Base-by-base conservation (phyloP, 345 rosid genomes). In the Heritiera littoralis region DNA sequence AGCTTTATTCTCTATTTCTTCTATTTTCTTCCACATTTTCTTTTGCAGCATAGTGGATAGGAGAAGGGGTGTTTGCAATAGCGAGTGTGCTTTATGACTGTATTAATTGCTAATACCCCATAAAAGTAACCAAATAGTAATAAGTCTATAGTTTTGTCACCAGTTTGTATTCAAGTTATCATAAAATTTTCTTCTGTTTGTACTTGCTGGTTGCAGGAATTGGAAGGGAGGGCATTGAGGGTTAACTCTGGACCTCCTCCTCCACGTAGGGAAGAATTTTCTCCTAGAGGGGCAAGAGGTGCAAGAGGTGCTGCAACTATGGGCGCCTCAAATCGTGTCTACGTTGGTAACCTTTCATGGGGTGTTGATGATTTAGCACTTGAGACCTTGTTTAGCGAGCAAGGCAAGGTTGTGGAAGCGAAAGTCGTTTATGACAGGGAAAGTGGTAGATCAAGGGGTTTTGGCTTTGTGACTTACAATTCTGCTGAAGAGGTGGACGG, bases 281-380 rank as follows among this genome's bases (percentile, higher is more conserved):
- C 87, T 58, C 84, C 90, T 7, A 84, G 92, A n/a, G 64, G 49
- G 8, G 2, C 74, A 23, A 69, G 85, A 17, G 77, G 55, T 32
- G 5, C 73, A 20, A 69, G 85, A 15, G 77, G 55, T 35, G 86
- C 38, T 43, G 20, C 45, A 46, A 38, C 58, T 46, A n/a, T 75
- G 64, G 86, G 83, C 52, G 75, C 88, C 55, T 84, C 83, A 20
- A 90, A 89, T 88, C 92, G 97, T 72, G 85, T 91, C 46, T 89
- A 90, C 5, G 97, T 96, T 0, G 97, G 99, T 13, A 96, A 96
- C 83, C 97, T 96, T 66, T 88, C 99, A 23, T 96, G 99, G 99
- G 92, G 89, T 71, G 98, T 96, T 7, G 98, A 96, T 82, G 93
- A 94, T 83, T 80, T 79, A 84, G 93, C 97, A 51, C 96, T 96